These are phyloP conservation scores for Pontederia crassipes DNA, from an alignment of 176 grass and related monocot species.

Conservation along the genomic window DNA sequence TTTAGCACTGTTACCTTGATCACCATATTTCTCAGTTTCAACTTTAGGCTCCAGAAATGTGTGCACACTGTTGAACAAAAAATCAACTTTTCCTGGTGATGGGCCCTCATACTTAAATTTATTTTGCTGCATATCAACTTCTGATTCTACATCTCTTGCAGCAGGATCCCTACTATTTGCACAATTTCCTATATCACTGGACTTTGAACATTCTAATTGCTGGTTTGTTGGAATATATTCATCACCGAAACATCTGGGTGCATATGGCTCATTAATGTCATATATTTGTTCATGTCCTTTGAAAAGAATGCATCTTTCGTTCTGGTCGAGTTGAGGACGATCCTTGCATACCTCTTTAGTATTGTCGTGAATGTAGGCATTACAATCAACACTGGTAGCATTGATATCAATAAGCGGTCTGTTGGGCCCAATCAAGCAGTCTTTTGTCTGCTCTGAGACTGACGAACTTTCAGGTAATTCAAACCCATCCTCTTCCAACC, in stretches of 20 bases:
- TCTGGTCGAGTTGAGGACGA: neutral
- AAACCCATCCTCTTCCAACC: conserved; percentile 26
- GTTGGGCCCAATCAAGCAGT: neutral
- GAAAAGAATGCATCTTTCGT: neutral
- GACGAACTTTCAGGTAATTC: conserved; percentile 19
- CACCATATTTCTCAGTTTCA: conserved; percentile 5
- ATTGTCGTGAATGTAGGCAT: neutral
- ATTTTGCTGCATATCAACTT: neutral
- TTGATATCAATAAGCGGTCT: conserved; percentile 4
- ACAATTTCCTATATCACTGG: neutral
- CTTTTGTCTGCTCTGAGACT: conserved; percentile 14
- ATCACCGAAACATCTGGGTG: neutral
- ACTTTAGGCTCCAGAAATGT: conserved; percentile 15
- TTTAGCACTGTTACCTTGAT: neutral
- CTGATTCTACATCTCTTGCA: neutral
- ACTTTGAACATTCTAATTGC: neutral
- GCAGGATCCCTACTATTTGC: neutral
- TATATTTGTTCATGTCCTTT: neutral
- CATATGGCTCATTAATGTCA: neutral
- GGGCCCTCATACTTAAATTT: neutral
- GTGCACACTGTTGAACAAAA: conserved; percentile 11
- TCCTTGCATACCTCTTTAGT: neutral
- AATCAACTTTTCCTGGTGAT: neutral
- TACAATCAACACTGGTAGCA: neutral
- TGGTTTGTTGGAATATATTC: too few species aligned